Evolutionary conservation across 176 grass and related monocot genomes (phyloP).

Genomic region (Lolium rigidum): DNA sequence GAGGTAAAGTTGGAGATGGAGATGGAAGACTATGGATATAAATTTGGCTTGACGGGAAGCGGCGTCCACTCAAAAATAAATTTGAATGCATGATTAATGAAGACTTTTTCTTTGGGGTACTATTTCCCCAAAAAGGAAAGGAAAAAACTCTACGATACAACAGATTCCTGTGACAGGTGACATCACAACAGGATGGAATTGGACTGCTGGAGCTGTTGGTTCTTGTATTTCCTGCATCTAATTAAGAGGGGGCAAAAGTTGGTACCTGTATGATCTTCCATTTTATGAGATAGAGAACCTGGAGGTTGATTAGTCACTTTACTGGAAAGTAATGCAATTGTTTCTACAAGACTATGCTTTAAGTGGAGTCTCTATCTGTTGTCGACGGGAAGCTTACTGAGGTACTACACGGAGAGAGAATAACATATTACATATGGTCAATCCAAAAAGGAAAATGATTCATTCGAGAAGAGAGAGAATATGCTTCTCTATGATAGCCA

Average conservation of each 20-base stretch:
- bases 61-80: background rate
- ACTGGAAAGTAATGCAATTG: slow-evolving; percentile 28
- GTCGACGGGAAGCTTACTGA: background rate
- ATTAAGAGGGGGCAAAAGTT: slow-evolving; percentile 19
- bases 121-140: background rate
- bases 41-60: background rate
- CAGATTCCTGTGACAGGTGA: slow-evolving; percentile 18
- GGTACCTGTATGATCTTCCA: slow-evolving; percentile 19
- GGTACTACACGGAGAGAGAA: background rate
- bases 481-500: background rate
- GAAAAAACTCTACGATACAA: background rate
- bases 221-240: no score
- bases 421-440: background rate
- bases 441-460: background rate
- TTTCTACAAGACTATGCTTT: slow-evolving; percentile 8
- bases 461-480: background rate
- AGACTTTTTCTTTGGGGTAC: background rate
- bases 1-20: background rate
- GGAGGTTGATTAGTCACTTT: slow-evolving; percentile 28
- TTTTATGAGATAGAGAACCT: slow-evolving; percentile 31
- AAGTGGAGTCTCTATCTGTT: slow-evolving; percentile 29
- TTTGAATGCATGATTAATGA: background rate
- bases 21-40: slow-evolving; percentile 8
- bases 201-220: background rate
- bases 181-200: background rate